Conservation (phyloP, 2,329 filamentous ascomycete species). For the Alternaria infectoria region DNA sequence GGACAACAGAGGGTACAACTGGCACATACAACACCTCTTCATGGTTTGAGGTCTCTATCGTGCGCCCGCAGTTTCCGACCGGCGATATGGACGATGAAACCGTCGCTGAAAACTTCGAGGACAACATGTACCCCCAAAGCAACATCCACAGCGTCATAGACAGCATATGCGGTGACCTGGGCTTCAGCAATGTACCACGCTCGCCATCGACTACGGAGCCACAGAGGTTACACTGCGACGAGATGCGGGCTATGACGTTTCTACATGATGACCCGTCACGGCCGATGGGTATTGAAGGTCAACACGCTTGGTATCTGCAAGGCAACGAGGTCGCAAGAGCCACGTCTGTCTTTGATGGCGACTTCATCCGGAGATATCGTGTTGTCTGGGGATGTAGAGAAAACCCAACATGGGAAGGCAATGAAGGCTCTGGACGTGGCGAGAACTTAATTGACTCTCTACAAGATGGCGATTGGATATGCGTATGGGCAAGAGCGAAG, state of each 20-base stretch:
- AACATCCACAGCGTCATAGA: not conserved
- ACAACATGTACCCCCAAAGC: not conserved
- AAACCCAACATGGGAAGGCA: constrained; percentile 6
- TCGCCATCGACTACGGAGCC: constrained; percentile 11
- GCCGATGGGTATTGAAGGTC: constrained; percentile 11
- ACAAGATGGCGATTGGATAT: constrained; percentile 21
- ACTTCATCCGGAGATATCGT: constrained; percentile 17
- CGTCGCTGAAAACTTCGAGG: not conserved
- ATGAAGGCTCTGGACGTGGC: constrained; percentile 20
- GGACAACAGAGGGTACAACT: constrained; percentile 18
- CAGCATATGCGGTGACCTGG: not conserved
- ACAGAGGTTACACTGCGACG: constrained; percentile 14
- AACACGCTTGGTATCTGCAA: constrained; percentile 29
- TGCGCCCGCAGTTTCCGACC: not conserved
- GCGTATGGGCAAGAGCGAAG: constrained; percentile 27
- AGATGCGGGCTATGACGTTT: constrained; percentile 13
- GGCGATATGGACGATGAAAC: not conserved
- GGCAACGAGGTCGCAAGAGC: constrained; percentile 23
- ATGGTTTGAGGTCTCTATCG: constrained; percentile 28
- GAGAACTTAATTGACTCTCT: constrained; percentile 22
- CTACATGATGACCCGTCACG: not conserved
- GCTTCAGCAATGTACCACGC: constrained; percentile 7
- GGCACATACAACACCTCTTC: constrained; percentile 26
- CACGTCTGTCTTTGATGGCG: constrained; percentile 15
- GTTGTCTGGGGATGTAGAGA: constrained; percentile 19